Conservation (phyloP, 495 filamentous ascomycete species). For the Neurospora sp. region DNA sequence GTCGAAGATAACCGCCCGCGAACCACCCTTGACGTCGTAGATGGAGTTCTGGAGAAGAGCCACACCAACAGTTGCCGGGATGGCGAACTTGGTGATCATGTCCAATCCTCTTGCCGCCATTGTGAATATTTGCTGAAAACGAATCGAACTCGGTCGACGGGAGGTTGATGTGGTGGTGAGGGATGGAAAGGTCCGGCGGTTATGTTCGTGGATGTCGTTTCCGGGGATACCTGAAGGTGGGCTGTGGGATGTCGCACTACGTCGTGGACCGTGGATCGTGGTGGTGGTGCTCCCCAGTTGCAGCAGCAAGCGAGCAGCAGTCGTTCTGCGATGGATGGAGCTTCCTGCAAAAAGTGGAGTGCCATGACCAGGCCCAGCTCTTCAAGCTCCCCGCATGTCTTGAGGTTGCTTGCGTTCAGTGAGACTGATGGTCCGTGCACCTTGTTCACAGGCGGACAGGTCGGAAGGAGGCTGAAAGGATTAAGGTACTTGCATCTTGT, state of each 20-base stretch:
- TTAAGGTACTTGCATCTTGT: neutral
- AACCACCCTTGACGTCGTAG: conserved; percentile 94
- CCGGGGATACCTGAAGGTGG: neutral
- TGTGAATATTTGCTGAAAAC: conserved; percentile 10
- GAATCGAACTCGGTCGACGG: conserved; percentile 3
- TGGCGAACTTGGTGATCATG: conserved; percentile 56
- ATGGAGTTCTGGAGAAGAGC: conserved; percentile 62
- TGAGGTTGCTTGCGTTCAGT: too few species aligned
- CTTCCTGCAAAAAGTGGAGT: too few species aligned
- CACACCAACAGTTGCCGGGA: conserved; percentile 58
- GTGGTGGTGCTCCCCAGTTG: neutral
- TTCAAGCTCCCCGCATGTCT: too few species aligned
- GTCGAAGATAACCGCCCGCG: conserved; percentile 97
- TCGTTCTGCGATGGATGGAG: too few species aligned
- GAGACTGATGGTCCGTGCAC: too few species aligned
- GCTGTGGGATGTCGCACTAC: neutral
- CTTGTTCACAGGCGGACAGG: neutral
- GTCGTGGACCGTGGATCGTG: neutral
- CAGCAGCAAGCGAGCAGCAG: too few species aligned
- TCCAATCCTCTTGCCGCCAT: conserved; percentile 49
- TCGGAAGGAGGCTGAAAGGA: conserved; percentile 6
- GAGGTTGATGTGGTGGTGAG: neutral
- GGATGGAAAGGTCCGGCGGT: neutral
- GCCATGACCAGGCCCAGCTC: too few species aligned
- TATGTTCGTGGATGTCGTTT: conserved; percentile 2